phyloP scores from a whole-genome alignment of 768 basidiomycete species.

The Chlorophyllum brunneum region DNA sequence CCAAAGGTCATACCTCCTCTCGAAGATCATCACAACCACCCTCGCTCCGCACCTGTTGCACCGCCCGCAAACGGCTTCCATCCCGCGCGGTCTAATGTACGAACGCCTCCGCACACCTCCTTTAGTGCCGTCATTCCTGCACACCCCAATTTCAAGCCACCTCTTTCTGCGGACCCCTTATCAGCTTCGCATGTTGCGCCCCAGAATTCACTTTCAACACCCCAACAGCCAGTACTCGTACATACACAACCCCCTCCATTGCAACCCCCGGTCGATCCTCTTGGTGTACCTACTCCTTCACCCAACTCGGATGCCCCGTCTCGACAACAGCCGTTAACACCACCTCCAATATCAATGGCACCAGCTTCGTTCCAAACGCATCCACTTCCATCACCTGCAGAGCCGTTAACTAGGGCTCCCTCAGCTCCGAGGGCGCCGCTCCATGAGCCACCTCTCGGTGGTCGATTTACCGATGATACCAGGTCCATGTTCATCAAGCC shows the following conservation, averaged over 20 bases:
- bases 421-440: constrained; percentile 36
- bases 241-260: constrained; percentile 4
- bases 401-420: constrained; percentile 52
- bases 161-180: constrained; percentile 16
- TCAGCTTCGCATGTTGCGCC: not conserved
- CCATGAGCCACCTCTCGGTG: constrained; percentile 53
- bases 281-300: not conserved
- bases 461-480: constrained; percentile 69
- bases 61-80: constrained; percentile 31
- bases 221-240: constrained; percentile 1
- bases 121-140: constrained; percentile 21
- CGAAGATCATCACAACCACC: constrained; percentile 50
- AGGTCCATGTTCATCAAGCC: constrained; percentile 77
- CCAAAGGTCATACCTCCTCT: constrained; percentile 60
- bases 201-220: not conserved
- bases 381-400: not conserved
- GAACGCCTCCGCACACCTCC: constrained; percentile 33
- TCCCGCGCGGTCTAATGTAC: constrained; percentile 22
- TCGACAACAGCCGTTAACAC: constrained; percentile 1
- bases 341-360: constrained; percentile 20
- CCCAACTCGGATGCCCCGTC: not conserved
- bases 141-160: constrained; percentile 20
- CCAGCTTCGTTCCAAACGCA: constrained; percentile 21
- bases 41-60: constrained; percentile 26
- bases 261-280: constrained; percentile 4